Base-by-base conservation (phyloP, 169 alveolate genomes). In the Sarcocystis neurona region DNA sequence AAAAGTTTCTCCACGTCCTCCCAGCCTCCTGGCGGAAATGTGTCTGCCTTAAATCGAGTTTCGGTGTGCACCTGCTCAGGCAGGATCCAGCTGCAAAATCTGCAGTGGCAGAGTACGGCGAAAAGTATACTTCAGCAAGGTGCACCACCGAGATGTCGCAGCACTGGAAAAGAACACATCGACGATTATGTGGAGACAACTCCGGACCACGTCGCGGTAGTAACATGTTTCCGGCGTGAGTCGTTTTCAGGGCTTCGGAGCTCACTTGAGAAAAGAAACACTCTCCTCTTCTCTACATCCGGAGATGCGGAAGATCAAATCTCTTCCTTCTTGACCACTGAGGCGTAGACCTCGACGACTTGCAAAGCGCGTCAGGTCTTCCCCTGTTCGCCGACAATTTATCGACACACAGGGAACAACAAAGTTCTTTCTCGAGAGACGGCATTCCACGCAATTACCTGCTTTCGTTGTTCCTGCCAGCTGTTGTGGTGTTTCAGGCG, bases 31-130 rank as follows among this genome's bases (percentile, higher is more conserved):
- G 37, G 58, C 39, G 2, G 34, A 32, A 23, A 0, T 39, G 46
- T 32, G 32, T 3, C 0, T n/a, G n/a, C n/a, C n/a, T n/a, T 3
- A 37, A 6, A 2, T 72, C 46, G 82, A 27, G 30, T 8, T 32
- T 39, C 43, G 82, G 34, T 39, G 41, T 12, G 2, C 18, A 10
- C 56, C 27, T 32, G 56, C 23, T 53, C 23, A 1, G 82, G 82
- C 18, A 39, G 23, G 32, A 72, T 72, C 82, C 82, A 72, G 39
- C 82, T 39, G 56, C 82, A 27, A 39, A 72, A 72, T 23, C 82
- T 72, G 66, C 12, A 23, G 12, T 12, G 66, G 23, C 23, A 15
- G 66, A 15, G 12, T 53, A 12, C 30, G 66, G 12, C 66, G 66
- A 23, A 53, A 53, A 53, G 23, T 12, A 12, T 15, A 53, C 23